Evolutionary conservation across 2,329 filamentous ascomycete genomes (phyloP).

Genomic region (Herpotrichia juniperi): DNA sequence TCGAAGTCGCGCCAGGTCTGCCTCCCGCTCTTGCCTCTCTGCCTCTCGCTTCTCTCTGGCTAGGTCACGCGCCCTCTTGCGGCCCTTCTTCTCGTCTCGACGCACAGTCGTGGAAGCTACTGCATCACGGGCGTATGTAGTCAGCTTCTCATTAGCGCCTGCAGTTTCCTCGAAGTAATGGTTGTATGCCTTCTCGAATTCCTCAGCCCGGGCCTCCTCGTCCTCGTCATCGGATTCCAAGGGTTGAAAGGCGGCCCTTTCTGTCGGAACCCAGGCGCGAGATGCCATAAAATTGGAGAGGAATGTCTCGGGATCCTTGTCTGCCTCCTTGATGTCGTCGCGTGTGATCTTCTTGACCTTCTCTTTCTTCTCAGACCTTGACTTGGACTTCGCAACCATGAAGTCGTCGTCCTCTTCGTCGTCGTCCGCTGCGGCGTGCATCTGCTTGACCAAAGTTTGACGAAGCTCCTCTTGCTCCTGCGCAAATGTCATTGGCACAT

Average conservation of each 20-base stretch:
- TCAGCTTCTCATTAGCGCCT: constrained; percentile 84
- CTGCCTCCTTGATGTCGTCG: constrained; percentile 71
- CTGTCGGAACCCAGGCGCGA: constrained; percentile 82
- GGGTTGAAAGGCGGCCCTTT: constrained; percentile 72
- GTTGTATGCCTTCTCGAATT: constrained; percentile 93
- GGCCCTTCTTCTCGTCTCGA: constrained; percentile 77
- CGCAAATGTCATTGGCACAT: constrained; percentile 71
- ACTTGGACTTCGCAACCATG: constrained; percentile 72
- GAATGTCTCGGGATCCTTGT: constrained; percentile 89
- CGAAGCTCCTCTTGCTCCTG: constrained; percentile 89
- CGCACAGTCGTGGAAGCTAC: constrained; percentile 83
- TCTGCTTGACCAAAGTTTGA: constrained; percentile 76
- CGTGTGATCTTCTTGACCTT: constrained; percentile 50
- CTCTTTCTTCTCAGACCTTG: constrained; percentile 30
- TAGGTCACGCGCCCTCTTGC: constrained; percentile 78
- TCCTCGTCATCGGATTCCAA: constrained; percentile 93
- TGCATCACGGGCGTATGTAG: constrained; percentile 87
- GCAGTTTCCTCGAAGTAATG: constrained; percentile 91
- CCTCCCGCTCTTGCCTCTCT: constrained; percentile 75
- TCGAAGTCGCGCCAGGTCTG: constrained; percentile 81
- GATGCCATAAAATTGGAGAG: constrained; percentile 96
- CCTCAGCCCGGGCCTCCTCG: constrained; percentile 76
- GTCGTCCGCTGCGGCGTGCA: constrained; percentile 67
- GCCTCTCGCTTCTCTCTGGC: constrained; percentile 79
- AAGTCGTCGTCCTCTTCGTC: constrained; percentile 72